Percentiles rank a stretch among this genome's conserved stretches.
These are phyloP conservation scores for Oenanthe javanica DNA, from an alignment of 140 eudicot genomes.

Conservation along the genomic window DNA sequence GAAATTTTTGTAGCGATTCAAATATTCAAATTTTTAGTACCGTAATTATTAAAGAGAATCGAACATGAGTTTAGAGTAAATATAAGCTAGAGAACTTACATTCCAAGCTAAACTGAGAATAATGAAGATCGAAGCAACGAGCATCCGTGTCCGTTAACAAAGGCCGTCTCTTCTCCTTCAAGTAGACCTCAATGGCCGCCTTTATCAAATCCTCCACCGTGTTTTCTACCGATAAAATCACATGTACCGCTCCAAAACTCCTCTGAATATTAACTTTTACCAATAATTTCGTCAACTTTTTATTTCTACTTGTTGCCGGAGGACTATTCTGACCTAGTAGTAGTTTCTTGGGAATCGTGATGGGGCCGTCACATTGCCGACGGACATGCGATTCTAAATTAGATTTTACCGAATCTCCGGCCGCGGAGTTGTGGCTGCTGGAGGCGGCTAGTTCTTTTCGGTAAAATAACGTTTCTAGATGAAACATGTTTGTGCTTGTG, in stretches of 20 bases:
- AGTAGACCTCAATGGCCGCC: conserved; percentile 29
- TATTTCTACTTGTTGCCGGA: not conserved
- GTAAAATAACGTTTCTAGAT: not conserved
- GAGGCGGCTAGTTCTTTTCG: not conserved
- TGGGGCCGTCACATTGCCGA: not conserved
- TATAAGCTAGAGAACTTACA: conserved; percentile 30
- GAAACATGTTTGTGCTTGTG: not conserved
- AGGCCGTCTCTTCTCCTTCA: conserved; percentile 45
- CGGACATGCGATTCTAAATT: not conserved
- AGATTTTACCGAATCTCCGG: not conserved
- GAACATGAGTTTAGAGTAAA: no score
- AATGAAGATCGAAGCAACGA: conserved; percentile 34
- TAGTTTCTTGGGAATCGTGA: not conserved
- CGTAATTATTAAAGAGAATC: not conserved
- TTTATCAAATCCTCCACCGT: conserved; percentile 34
- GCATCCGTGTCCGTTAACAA: conserved; percentile 21
- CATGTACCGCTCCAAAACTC: conserved; percentile 38
- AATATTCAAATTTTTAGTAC: no score
- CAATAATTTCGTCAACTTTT: conserved; percentile 22
- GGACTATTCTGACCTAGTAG: no score
- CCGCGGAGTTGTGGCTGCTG: not conserved
- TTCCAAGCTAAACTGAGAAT: conserved; percentile 37
- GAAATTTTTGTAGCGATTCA: no score
- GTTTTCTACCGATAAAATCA: conserved; percentile 33
- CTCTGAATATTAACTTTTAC: conserved; percentile 32